Evolutionary conservation across 768 basidiomycete genomes (phyloP).

Genomic region (Suillus cothurnatus): DNA sequence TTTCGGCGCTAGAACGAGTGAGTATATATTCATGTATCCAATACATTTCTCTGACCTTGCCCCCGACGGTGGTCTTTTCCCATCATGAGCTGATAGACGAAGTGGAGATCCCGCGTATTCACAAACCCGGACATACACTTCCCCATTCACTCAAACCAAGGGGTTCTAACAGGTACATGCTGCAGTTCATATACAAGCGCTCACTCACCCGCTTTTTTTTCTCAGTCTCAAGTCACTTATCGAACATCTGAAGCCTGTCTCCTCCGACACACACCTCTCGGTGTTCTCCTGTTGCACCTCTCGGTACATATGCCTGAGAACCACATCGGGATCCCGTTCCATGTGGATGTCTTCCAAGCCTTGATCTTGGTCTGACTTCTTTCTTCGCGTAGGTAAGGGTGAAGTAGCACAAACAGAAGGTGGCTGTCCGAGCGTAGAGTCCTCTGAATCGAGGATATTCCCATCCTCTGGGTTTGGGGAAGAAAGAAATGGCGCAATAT

Average conservation of each 20-base stretch:
- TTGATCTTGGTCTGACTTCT: not conserved
- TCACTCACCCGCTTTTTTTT: not conserved
- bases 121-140: constrained; percentile 42
- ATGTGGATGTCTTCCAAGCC: constrained; percentile 12
- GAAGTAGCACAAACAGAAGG: constrained; percentile 15
- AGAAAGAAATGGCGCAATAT: constrained; percentile 12
- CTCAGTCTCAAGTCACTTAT: not conserved
- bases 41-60: constrained; percentile 7
- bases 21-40: not conserved
- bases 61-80: constrained; percentile 5
- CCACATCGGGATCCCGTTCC: constrained; percentile 8
- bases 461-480: not conserved
- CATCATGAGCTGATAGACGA: constrained; percentile 41
- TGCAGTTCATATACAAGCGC: not conserved
- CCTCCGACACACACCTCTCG: constrained; percentile 50
- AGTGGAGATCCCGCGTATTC: constrained; percentile 53
- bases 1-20: constrained; percentile 54
- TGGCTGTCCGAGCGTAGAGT: constrained; percentile 28
- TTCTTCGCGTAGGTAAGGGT: not conserved
- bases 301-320: constrained; percentile 36
- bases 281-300: constrained; percentile 27
- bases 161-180: not conserved
- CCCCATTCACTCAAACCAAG: not conserved
- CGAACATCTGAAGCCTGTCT: not conserved
- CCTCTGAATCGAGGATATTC: not conserved